Evolutionary conservation across 306 rosid genomes (phyloP).

Genomic region (Potentilla sterilis): DNA sequence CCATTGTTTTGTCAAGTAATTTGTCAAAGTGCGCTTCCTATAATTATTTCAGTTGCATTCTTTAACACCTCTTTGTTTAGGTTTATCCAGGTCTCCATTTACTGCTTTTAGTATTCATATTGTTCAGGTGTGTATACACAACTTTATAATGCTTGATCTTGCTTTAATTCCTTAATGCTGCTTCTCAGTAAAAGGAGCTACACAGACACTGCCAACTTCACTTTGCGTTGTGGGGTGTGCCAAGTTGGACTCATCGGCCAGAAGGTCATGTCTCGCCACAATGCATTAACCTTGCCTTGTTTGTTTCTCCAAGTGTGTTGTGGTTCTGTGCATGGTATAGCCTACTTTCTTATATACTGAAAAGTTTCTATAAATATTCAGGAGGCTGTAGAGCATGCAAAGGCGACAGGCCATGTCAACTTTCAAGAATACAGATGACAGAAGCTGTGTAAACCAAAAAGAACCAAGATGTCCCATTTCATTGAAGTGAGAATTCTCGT

Average conservation of each 20-base stretch:
- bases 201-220: conserved; percentile 90
- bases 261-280: conserved; percentile 49
- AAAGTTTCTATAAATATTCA: conserved; percentile 29
- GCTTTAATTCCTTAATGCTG: neutral
- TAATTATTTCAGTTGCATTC: neutral
- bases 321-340: neutral
- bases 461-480: conserved; percentile 14
- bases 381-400: conserved; percentile 94
- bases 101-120: neutral
- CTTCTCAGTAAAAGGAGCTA: conserved; percentile 70
- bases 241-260: conserved; percentile 90
- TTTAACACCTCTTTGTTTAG: neutral
- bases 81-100: neutral
- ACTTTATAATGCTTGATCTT: neutral
- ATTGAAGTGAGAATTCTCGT: conserved; percentile 18
- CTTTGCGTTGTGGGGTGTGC: conserved; percentile 96
- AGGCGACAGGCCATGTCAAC: conserved; percentile 89
- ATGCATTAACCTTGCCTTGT: conserved; percentile 9
- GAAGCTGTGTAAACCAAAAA: conserved; percentile 6
- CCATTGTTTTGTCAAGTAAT: neutral
- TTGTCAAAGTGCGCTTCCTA: neutral
- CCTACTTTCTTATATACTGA: conserved; percentile 1
- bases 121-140: neutral
- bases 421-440: conserved; percentile 85
- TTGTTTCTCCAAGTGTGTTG: conserved; percentile 2